A percentile compares a stretch with the other conserved stretches of the same genome.
Conservation (phyloP, 805 yeast genomes). For the Saturnispora dispora region DNA sequence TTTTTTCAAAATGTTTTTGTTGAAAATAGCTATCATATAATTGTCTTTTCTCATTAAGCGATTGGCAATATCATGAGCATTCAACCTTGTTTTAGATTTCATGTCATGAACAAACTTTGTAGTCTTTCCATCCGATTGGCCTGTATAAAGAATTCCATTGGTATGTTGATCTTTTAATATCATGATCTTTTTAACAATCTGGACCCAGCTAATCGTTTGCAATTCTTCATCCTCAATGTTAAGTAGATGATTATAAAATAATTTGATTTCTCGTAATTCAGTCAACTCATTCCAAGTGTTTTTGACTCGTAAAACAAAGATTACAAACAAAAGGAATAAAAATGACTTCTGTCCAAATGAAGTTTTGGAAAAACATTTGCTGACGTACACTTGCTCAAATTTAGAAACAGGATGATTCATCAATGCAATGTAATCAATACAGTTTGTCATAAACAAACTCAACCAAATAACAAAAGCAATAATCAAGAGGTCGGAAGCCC, state of each 20-base stretch:
- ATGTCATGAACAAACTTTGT: conserved; percentile 38
- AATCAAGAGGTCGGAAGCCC: conserved; percentile 59
- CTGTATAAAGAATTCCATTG: conserved; percentile 54
- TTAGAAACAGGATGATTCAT: conserved; percentile 27
- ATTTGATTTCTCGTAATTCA: conserved; percentile 61
- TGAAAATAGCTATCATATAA: conserved; percentile 82
- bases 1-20: conserved; percentile 63
- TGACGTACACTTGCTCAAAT: conserved; percentile 34
- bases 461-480: conserved; percentile 72
- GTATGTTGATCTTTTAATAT: conserved; percentile 73
- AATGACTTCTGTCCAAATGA: conserved; percentile 47
- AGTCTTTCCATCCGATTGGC: conserved; percentile 11
- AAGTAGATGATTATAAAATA: conserved; percentile 66
- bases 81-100: conserved; percentile 64
- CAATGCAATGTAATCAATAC: conserved; percentile 51
- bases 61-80: conserved; percentile 92
- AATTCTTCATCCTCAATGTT: conserved; percentile 71
- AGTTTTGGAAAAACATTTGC: conserved; percentile 38
- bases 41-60: conserved; percentile 94
- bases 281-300: conserved; percentile 55
- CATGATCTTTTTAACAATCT: conserved; percentile 69
- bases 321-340: conserved; percentile 50
- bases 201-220: conserved; percentile 90
- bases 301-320: conserved; percentile 42
- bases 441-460: conserved; percentile 70